Evolutionary conservation across 768 basidiomycete species (phyloP), one percentile per base, ranked within the genome.

Genomic region (Tylopilus balloui): DNA sequence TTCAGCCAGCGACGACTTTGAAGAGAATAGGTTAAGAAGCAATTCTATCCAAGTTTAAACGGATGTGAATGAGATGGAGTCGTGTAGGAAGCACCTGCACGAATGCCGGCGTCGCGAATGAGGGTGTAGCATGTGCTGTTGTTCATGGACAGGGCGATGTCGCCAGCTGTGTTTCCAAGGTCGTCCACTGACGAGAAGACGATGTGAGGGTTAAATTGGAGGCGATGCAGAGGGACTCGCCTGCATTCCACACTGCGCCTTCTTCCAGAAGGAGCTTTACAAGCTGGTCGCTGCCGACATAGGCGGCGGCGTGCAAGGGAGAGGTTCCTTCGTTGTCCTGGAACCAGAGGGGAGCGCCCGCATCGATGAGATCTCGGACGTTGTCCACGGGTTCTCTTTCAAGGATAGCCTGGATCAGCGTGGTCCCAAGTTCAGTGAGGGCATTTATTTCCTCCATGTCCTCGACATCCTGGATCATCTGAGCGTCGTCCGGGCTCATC

Each of bases 161-260:
- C 95, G 9, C 84, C 93, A 1, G 96, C 90, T 8, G 92, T 95
- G 59, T 86, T 80, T 35, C 81, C 79, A 50, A 84, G 68, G 51
- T 83, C 77, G 63, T 96, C 92, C 54, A 88, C 92, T 88, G 42
- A 53, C 20, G 23, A 13, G 17, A 1, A 25, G 1, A 23, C 6
- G n/a, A 47, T 47, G 31, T 47, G 31, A 40, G 39, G 4, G 31
- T 5, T n/a, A 3, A 12, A 20, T 15, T 24, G 12, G 8, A 6
- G 8, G 39, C 3, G 53, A 42, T n/a, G 48, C 6, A n/a, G 36
- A 23, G 29, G n/a, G 42, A 63, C 75, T 53, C 55, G 82, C 92
- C 82, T 58, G 88, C 78, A 67, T 94, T 96, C 96, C 96, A 99
- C 0, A 92, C 63, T 1, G 91, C 93, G 12, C 95, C 93, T 47